Conservation (phyloP, 306 rosid species). For the Canavalia ensiformis region DNA sequence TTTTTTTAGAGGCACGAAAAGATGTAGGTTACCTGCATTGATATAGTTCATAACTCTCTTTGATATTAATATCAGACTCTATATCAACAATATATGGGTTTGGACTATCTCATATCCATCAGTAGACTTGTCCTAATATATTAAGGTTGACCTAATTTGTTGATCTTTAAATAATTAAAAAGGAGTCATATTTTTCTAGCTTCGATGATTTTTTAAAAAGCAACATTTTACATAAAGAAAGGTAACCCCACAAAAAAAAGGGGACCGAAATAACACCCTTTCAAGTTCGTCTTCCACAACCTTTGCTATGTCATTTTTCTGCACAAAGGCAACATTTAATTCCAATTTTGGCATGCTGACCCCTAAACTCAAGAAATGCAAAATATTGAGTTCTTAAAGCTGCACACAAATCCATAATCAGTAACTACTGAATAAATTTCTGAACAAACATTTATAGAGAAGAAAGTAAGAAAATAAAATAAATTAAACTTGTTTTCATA, state of each 20-base stretch:
- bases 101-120: too few species aligned
- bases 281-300: slow-evolving; percentile 56
- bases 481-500: too few species aligned
- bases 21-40: slow-evolving; percentile 54
- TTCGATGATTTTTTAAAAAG: neutral
- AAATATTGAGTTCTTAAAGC: neutral
- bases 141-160: neutral
- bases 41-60: slow-evolving; percentile 52
- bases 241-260: neutral
- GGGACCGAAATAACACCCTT: slow-evolving; percentile 45
- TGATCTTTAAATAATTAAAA: neutral
- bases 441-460: too few species aligned
- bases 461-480: too few species aligned
- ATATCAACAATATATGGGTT: slow-evolving; percentile 30
- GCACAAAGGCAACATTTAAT: slow-evolving; percentile 53
- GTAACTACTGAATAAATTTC: too few species aligned
- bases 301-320: slow-evolving; percentile 58
- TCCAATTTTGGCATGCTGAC: slow-evolving; percentile 54
- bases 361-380: slow-evolving; percentile 50
- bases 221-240: neutral
- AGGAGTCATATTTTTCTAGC: neutral
- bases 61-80: slow-evolving; percentile 56
- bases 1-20: neutral
- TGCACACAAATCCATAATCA: too few species aligned
- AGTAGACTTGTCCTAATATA: too few species aligned